Base-by-base conservation (phyloP, 2,329 filamentous ascomycete species). In the Pseudophaeomoniella oleicola region DNA sequence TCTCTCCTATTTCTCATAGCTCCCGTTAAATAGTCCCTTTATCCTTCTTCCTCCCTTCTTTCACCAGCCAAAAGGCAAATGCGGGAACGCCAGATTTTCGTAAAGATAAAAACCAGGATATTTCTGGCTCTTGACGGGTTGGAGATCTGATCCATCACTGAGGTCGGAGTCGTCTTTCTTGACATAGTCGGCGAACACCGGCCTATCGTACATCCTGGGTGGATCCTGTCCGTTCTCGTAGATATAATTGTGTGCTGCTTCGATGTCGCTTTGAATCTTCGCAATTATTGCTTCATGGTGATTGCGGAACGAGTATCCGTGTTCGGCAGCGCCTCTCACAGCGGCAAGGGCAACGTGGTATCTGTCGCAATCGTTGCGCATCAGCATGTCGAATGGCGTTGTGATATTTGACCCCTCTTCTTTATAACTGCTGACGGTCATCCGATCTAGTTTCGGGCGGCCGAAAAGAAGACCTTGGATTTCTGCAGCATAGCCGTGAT, bases 311-410 rank as follows among this genome's bases (percentile, higher is more conserved):
- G 22, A 27, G 9, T n/a, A 27, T 9, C n/a, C n/a, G n/a, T 27
- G 22, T 45, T 54, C 56, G 1, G 64, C 59, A 0, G 56, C 72
- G 2, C 63, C 66, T 31, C 53, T 56, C 34, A 79, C 46, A 2
- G 74, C 75, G 6, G 64, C 55, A 42, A 66, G 59, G 0, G 70
- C 71, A 14, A 79, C 62, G 49, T 79, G 66, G 44, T 69, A 81
- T 32, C 75, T 58, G 14, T 67, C 75, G 2, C 75, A 71, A 14
- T 58, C 46, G 46, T 81, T 81, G 3, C 69, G 52, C 2, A 80
- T 16, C 73, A 78, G 73, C 75, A 79, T 78, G 46, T 78, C 71
- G 43, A 80, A 78, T 2, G 75, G 75, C 2, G 74, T 79, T 0
- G 73, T 79, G n/a, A n/a, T n/a, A 1, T 74, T 79, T 37, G 62